Evolutionary conservation across 2,329 filamentous ascomycete species (phyloP).

Genomic region (Ascochyta pisi): DNA sequence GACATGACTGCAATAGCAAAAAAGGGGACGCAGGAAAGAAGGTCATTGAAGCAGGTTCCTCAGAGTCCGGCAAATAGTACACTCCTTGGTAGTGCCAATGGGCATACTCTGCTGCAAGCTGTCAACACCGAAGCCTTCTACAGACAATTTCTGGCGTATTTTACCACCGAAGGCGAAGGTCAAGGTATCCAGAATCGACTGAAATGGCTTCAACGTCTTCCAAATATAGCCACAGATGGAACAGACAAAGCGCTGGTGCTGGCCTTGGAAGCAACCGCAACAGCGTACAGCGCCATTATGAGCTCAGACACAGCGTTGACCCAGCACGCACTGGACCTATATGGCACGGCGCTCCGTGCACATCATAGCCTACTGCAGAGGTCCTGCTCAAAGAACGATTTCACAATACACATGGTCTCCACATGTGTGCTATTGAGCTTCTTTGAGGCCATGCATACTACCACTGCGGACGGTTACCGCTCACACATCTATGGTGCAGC

Average conservation of each 20-base stretch:
- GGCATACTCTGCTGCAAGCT: background rate
- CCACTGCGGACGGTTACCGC: constrained; percentile 37
- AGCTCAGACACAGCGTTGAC: constrained; percentile 25
- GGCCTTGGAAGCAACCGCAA: constrained; percentile 38
- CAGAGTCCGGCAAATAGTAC: background rate
- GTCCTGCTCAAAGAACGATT: constrained; percentile 11
- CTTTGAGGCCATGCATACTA: constrained; percentile 43
- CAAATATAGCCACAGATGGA: constrained; percentile 29
- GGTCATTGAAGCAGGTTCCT: background rate
- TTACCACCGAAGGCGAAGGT: constrained; percentile 34
- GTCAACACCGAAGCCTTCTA: constrained; percentile 27
- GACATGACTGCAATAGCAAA: constrained; percentile 36
- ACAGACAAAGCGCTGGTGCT: constrained; percentile 33
- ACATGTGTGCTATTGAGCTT: constrained; percentile 41
- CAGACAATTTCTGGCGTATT: constrained; percentile 35
- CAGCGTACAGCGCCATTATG: constrained; percentile 37
- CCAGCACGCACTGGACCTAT: constrained; percentile 33
- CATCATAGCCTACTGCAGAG: constrained; percentile 27
- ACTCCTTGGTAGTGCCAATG: background rate
- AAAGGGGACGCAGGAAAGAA: constrained; percentile 24
- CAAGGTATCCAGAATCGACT: constrained; percentile 31
- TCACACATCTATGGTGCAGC: constrained; percentile 41
- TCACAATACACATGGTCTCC: constrained; percentile 43
- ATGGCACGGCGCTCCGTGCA: constrained; percentile 35
- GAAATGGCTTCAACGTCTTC: constrained; percentile 42